Evolutionary conservation across 345 rosid species (phyloP).

Genomic region (Stellera chamaejasme): DNA sequence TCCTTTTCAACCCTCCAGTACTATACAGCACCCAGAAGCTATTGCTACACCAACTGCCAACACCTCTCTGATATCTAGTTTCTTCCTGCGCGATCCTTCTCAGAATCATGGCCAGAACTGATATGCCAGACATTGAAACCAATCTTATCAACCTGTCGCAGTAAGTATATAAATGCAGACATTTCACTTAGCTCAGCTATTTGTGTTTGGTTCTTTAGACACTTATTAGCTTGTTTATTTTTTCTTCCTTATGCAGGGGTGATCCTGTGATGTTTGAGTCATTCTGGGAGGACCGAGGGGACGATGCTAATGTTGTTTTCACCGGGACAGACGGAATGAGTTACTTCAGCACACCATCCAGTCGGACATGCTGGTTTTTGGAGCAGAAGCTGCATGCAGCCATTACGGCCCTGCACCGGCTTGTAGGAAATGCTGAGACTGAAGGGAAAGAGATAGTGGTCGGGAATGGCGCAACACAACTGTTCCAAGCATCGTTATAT

Average conservation of each 20-base stretch:
- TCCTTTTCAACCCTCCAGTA: no score
- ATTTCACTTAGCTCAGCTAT: no score
- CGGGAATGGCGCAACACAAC: slow-evolving; percentile 80
- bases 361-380: slow-evolving; percentile 53
- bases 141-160: no score
- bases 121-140: no score
- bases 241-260: slow-evolving; percentile 33
- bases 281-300: slow-evolving; percentile 55
- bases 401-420: slow-evolving; percentile 42
- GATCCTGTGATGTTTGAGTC: slow-evolving; percentile 68
- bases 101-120: no score
- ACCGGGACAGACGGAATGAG: slow-evolving; percentile 70
- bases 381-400: slow-evolving; percentile 46
- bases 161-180: no score
- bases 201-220: no score
- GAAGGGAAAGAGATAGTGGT: slow-evolving; percentile 43
- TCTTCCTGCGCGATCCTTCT: no score
- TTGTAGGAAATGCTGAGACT: slow-evolving; percentile 47
- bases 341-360: slow-evolving; percentile 43
- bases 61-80: no score
- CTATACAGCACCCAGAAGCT: no score
- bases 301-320: slow-evolving; percentile 48
- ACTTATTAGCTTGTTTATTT: no score
- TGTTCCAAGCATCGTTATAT: slow-evolving; percentile 53
- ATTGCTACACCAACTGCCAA: no score